These are phyloP conservation scores for Colletotrichum musae DNA, from an alignment of 2,329 filamentous ascomycete species.

Conservation along the genomic window DNA sequence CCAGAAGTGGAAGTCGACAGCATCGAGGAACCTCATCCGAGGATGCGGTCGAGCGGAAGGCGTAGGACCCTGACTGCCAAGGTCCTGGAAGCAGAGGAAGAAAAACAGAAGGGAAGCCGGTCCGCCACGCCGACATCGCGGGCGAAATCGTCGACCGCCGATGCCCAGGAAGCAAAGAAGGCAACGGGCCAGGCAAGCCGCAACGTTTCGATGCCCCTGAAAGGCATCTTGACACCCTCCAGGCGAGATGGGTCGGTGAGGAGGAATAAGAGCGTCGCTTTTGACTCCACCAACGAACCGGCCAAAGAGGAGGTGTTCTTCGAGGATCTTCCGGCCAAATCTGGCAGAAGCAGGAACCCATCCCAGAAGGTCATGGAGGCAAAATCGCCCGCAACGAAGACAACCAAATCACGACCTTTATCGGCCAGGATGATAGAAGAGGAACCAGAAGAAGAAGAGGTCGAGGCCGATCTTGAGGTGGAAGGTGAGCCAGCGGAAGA, in stretches of 20 bases:
- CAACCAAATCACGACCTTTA: slow-evolving; percentile 25
- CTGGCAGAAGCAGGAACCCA: slow-evolving; percentile 46
- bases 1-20: slow-evolving; percentile 13
- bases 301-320: slow-evolving; percentile 62
- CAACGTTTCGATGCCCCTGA: slow-evolving; percentile 52
- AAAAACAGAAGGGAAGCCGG: slow-evolving; percentile 28
- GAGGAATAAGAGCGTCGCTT: slow-evolving; percentile 69
- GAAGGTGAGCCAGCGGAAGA: slow-evolving; percentile 36
- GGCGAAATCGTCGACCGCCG: slow-evolving; percentile 3
- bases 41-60: slow-evolving; percentile 36
- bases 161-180: slow-evolving; percentile 36
- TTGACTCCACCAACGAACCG: slow-evolving; percentile 53
- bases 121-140: slow-evolving; percentile 23
- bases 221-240: slow-evolving; percentile 70
- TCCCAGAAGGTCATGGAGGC: slow-evolving; percentile 40
- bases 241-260: slow-evolving; percentile 56
- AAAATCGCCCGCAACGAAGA: slow-evolving; percentile 36
- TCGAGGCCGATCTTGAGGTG: slow-evolving; percentile 27
- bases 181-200: not conserved
- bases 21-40: slow-evolving; percentile 31
- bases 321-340: slow-evolving; percentile 63
- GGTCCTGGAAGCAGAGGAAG: slow-evolving; percentile 32
- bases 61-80: slow-evolving; percentile 38
- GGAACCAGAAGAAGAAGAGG: slow-evolving; percentile 29
- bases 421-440: slow-evolving; percentile 28